Evolutionary conservation across 2,329 filamentous ascomycete species (phyloP), one percentile per base, ranked within the genome.

Genomic region (Beauveria scarabaeidicola): DNA sequence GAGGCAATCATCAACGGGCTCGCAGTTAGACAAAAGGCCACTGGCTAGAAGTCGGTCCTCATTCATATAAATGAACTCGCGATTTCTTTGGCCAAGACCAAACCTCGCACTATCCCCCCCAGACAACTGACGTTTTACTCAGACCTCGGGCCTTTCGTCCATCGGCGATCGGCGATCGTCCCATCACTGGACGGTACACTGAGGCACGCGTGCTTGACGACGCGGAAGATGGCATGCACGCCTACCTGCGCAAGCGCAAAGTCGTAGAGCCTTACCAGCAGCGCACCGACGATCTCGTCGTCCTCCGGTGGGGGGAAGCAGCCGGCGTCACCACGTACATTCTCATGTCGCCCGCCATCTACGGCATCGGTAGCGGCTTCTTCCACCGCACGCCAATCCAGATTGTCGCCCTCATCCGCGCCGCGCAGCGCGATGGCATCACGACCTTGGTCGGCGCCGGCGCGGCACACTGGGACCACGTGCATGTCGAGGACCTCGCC

Each of bases 311-410:
- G 1, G 75, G 76, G 1, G 62, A 75, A 17, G 40, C 47, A 5
- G 47, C 40, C 4, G 56, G 29, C 10, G 73, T 83, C 2, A 73
- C 74, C 59, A 77, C 78, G 0, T 69, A 75, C 48, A 71, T 79
- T 51, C 68, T 82, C 48, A 78, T 77, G 72, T 69, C 72, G 0
- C 77, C 77, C 0, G 72, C 73, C 3, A 77, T 82, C 51, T 82
- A 75, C 64, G 79, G 79, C 19, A 59, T 64, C 1, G 76, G 77
- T 7, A 70, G 67, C 1, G 78, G 77, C 1, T 64, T 70, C 0
- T 79, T 77, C 64, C 75, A 78, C 41, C 67, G 61, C 9, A 61
- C 63, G 1, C 73, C 73, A 15, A 69, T 74, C 25, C 74, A 78
- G 62, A 68, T 78, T 19, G 73, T 64, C n/a, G 64, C 61, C 10